A percentile compares a stretch with the other conserved stretches of the same genome.
phyloP scores from a whole-genome alignment of 2,329 filamentous ascomycete species.

The Aspergillus luchuensis region DNA sequence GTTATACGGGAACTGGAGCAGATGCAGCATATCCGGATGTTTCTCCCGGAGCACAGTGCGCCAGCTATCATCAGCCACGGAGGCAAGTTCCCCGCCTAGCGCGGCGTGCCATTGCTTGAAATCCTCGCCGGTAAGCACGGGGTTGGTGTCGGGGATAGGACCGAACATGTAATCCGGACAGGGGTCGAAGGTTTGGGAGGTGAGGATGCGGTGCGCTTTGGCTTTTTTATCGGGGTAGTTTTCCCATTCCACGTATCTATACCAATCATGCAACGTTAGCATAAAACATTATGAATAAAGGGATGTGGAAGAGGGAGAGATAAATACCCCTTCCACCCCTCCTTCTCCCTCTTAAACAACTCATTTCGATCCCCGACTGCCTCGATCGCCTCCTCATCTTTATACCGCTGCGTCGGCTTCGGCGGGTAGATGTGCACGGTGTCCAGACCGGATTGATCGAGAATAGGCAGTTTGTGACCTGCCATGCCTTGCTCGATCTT shows the following conservation, averaged over 20 bases:
- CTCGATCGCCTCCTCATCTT: slow-evolving; percentile 43
- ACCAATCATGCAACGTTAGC: neutral
- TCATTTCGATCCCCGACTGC: slow-evolving; percentile 43
- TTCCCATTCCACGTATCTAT: slow-evolving; percentile 68
- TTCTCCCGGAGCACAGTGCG: slow-evolving; percentile 59
- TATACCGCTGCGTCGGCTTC: neutral
- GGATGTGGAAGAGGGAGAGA: neutral
- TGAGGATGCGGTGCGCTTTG: slow-evolving; percentile 58
- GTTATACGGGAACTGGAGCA: slow-evolving; percentile 66
- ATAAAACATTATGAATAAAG: neutral
- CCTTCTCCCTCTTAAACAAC: slow-evolving; percentile 47
- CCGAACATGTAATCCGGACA: slow-evolving; percentile 59
- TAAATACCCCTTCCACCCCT: slow-evolving; percentile 50
- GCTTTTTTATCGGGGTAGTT: slow-evolving; percentile 68
- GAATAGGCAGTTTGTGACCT: slow-evolving; percentile 49
- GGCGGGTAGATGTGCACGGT: slow-evolving; percentile 32
- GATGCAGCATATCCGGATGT: slow-evolving; percentile 61
- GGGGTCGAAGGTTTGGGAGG: slow-evolving; percentile 53
- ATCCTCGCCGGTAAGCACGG: slow-evolving; percentile 57
- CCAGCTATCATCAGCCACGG: slow-evolving; percentile 62
- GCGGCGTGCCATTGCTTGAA: slow-evolving; percentile 64
- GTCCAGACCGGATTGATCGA: slow-evolving; percentile 49
- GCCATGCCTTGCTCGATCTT: slow-evolving; percentile 56
- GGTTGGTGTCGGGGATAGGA: slow-evolving; percentile 60
- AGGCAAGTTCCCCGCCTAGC: slow-evolving; percentile 48